phyloP scores from a whole-genome alignment of 306 rosid species.

The Cucumis cinereus region DNA sequence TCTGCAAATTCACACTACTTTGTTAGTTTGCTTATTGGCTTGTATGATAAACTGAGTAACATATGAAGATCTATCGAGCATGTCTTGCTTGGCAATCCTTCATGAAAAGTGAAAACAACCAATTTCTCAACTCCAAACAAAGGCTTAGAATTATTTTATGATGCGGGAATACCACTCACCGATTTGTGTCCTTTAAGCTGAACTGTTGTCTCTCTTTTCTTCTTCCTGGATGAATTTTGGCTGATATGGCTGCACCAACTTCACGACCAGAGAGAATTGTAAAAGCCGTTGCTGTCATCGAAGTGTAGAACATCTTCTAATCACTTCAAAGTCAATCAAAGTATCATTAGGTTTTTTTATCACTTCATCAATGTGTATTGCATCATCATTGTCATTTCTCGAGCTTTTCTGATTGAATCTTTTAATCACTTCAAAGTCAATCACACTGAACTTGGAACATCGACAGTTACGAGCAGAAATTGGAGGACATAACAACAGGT shows the following conservation, averaged over 20 bases:
- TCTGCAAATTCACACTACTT: not conserved
- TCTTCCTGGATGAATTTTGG: slow-evolving; percentile 83
- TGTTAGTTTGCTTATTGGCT: not conserved
- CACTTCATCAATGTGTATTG: no score
- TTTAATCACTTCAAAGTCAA: slow-evolving; percentile 27
- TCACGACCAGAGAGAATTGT: slow-evolving; percentile 65
- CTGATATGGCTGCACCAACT: slow-evolving; percentile 56
- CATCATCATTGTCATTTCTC: no score
- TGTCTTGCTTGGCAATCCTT: slow-evolving; percentile 72
- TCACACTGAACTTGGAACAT: slow-evolving; percentile 63
- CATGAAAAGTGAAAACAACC: slow-evolving; percentile 59
- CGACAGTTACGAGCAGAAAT: slow-evolving; percentile 71
- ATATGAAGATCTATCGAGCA: not conserved
- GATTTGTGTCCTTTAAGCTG: slow-evolving; percentile 91
- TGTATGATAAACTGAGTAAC: not conserved
- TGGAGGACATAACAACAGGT: slow-evolving; percentile 69
- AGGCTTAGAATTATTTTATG: slow-evolving; percentile 87
- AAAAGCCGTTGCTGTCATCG: slow-evolving; percentile 73
- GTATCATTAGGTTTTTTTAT: no score
- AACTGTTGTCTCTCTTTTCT: slow-evolving; percentile 61
- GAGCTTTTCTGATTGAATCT: no score
- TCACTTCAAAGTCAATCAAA: no score
- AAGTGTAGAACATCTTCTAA: slow-evolving; percentile 27
- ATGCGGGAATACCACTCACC: slow-evolving; percentile 82
- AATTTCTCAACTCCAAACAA: slow-evolving; percentile 85